Evolutionary conservation across 371 early-diverging fungal species (phyloP).

Genomic region (Mucor lusitanicus): DNA sequence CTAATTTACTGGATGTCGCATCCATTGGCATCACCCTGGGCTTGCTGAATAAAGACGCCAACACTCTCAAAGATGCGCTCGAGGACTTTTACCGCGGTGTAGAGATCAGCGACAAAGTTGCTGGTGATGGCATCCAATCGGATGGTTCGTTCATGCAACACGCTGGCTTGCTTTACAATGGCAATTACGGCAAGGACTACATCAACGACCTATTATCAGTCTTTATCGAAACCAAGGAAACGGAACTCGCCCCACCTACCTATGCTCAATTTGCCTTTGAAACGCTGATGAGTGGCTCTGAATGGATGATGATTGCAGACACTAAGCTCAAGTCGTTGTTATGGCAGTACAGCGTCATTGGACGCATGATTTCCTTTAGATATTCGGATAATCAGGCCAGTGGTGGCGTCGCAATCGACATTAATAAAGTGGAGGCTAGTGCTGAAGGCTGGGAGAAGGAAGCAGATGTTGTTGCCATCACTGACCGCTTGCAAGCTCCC

Average conservation of each 20-base stretch:
- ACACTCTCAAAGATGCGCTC: slow-evolving; percentile 11
- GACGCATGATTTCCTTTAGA: slow-evolving; percentile 34
- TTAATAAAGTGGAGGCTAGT: slow-evolving; percentile 15
- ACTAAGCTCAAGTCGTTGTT: slow-evolving; percentile 8
- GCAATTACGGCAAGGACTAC: slow-evolving; percentile 37
- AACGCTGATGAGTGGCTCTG: slow-evolving; percentile 27
- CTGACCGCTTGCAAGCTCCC: slow-evolving; percentile 14
- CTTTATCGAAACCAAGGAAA: slow-evolving; percentile 23
- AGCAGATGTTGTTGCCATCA: slow-evolving; percentile 1
- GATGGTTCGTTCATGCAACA: slow-evolving; percentile 47
- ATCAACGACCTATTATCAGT: slow-evolving; percentile 25
- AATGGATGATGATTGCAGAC: slow-evolving; percentile 39
- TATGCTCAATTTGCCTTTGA: slow-evolving; percentile 15
- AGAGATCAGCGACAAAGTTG: background rate
- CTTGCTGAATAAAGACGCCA: slow-evolving; percentile 10
- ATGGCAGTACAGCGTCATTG: slow-evolving; percentile 41
- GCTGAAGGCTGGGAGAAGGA: slow-evolving; percentile 19
- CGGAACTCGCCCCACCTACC: slow-evolving; percentile 10
- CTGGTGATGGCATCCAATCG: slow-evolving; percentile 31
- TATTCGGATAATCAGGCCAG: slow-evolving; percentile 23
- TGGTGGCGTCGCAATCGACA: slow-evolving; percentile 25
- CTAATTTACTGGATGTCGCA: slow-evolving; percentile 30
- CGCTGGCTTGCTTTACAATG: slow-evolving; percentile 27
- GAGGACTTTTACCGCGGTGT: slow-evolving; percentile 21
- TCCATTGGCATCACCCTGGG: slow-evolving; percentile 26